Conservation (phyloP, 305 asterid genomes). For the Fraxinus albicans region DNA sequence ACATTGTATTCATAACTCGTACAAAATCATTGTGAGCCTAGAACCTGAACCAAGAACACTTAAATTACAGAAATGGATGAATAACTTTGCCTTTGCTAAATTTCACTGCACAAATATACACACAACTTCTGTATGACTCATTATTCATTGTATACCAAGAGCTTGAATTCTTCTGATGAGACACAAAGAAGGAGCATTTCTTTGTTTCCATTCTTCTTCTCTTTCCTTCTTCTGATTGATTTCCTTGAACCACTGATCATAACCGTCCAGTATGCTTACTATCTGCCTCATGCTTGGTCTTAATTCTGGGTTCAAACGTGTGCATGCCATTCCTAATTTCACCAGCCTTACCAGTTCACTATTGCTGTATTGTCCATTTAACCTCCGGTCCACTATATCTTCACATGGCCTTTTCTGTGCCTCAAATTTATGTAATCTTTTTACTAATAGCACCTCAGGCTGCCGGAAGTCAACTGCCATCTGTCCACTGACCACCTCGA, state of each 20-base stretch:
- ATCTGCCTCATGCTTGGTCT: conserved; percentile 90
- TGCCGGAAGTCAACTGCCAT: conserved; percentile 80
- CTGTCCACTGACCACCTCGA: conserved; percentile 76
- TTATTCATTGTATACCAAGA: conserved; percentile 46
- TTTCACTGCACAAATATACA: neutral
- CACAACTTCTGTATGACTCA: neutral
- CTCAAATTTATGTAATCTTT: conserved; percentile 55
- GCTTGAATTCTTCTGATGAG: conserved; percentile 80
- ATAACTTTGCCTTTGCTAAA: conserved; percentile 6
- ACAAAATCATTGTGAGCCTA: conserved; percentile 42
- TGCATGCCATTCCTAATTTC: conserved; percentile 76
- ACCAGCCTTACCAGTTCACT: conserved; percentile 63
- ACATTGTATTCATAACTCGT: neutral
- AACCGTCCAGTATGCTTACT: conserved; percentile 80
- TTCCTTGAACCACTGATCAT: conserved; percentile 63
- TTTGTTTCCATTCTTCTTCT: conserved; percentile 68
- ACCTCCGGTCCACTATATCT: conserved; percentile 64
- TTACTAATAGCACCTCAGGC: conserved; percentile 60
- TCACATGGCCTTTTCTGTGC: conserved; percentile 40
- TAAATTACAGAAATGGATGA: conserved; percentile 19
- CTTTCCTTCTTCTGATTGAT: conserved; percentile 42
- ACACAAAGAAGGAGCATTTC: conserved; percentile 57
- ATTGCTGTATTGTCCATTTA: conserved; percentile 56
- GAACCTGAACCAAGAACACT: conserved; percentile 47
- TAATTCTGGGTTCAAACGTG: conserved; percentile 53